A percentile compares a stretch with the other conserved stretches of the same genome.
These are phyloP conservation scores for Beauveria pseudobassiana DNA, from an alignment of 2,329 filamentous ascomycete genomes.

Conservation along the genomic window DNA sequence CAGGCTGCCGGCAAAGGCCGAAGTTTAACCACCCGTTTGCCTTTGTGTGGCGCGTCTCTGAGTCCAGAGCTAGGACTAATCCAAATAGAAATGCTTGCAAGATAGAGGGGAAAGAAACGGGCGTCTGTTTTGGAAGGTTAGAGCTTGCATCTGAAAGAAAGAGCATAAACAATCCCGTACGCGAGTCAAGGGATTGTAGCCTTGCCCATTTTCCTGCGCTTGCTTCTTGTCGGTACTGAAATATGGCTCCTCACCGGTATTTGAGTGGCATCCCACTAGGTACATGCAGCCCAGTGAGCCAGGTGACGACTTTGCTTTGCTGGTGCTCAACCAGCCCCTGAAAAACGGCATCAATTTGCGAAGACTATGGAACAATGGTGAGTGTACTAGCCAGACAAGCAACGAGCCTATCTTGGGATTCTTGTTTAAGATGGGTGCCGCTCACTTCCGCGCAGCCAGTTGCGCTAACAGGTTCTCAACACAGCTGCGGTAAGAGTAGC, in stretches of 20 bases:
- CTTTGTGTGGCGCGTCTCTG: not conserved
- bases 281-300: slow-evolving; percentile 27
- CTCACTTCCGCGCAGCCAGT: slow-evolving; percentile 1
- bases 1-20: not conserved
- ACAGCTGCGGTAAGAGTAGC: slow-evolving; percentile 63
- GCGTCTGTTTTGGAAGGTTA: not conserved
- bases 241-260: slow-evolving; percentile 12
- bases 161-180: not conserved
- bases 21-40: slow-evolving; percentile 5
- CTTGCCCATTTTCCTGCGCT: not conserved
- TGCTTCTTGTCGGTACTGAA: not conserved
- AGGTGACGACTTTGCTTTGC: slow-evolving; percentile 33
- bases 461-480: slow-evolving; percentile 17
- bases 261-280: slow-evolving; percentile 34
- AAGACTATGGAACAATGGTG: slow-evolving; percentile 43
- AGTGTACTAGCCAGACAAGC: slow-evolving; percentile 8
- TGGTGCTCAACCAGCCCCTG: slow-evolving; percentile 47
- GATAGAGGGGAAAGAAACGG: not conserved
- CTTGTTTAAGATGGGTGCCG: too few relatives aligned
- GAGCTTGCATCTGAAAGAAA: not conserved
- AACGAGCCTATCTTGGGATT: not conserved
- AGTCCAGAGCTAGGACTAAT: slow-evolving; percentile 3
- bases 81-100: not conserved
- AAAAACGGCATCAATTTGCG: slow-evolving; percentile 38
- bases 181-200: too few relatives aligned